Base-by-base conservation (phyloP, 305 asterid species). In the Solanum chacoense region DNA sequence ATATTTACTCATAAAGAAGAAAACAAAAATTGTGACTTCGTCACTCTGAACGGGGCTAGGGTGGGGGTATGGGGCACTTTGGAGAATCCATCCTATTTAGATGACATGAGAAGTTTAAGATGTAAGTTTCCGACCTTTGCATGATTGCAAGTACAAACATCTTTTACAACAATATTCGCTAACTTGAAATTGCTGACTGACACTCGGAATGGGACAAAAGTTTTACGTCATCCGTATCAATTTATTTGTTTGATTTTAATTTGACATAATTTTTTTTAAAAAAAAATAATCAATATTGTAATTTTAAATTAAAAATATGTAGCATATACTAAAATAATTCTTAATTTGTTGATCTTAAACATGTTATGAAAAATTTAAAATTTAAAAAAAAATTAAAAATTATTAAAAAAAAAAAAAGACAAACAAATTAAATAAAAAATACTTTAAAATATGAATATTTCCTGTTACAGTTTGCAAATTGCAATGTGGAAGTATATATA, bases 121-220 rank as follows among this genome's bases (percentile, higher is more conserved):
- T 16, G 38, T 26, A 81, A 81, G 86, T 45, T 81, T 81, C 71
- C 71, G 38, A 42, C 28, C 71, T 42, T 81, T 28, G 26, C 71
- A 81, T 45, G 67, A 28, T 28, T 45, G 86, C 86, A 81, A 81
- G 86, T 81, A 81, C 85, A 40, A 73, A 80, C n/a, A 37, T 80
- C 26, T 75, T 73, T 75, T 74, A 74, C 45, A 75, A 34, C 37
- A 37, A 38, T 42, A 81, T 42, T 81, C 86, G 11, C 38, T 24
- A 38, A 26, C 24, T 12, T 38, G 35, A n/a, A n/a, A n/a, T 22
- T 79, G 67, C 36, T 38, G 36, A 40, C 67, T 5, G 63, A 45
- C 63, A 28, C 13, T 80, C 18, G 28, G 71, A 42, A 42, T 42
- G 86, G 38, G 37, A 80, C 69, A 80, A 38, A 28, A 28, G 7